Evolutionary conservation across 371 early-diverging fungal genomes (phyloP), one percentile per base, ranked within the genome.

Genomic region (Mucor plumbeus): DNA sequence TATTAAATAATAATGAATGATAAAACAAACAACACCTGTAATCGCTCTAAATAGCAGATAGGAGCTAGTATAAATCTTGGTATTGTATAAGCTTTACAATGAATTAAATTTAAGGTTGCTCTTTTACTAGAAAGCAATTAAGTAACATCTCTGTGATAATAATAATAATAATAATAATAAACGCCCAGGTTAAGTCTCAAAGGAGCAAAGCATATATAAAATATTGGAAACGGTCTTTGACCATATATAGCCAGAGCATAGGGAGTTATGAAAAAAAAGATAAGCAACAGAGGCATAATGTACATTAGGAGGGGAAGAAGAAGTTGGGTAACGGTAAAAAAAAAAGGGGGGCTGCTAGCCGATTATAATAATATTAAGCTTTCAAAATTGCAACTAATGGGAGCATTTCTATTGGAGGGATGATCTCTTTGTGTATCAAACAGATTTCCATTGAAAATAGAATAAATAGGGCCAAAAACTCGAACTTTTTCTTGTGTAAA

Each of bases 401-500:
- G 26, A 50, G 50, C 50, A 50, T 26, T 57, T 61, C 61, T 15
- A 67, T 67, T 67, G 68, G 68, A 3, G 1, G 62, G 68, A 21
- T 8, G 53, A 61, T 67, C 67, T 9, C 48, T 60, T 40, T 50
- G 26, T 53, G 14, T 10, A 34, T 10, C 43, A 10, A 34, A 15
- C 13, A 15, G 7, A 19, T 53, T 53, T 34, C 7, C 11, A 9
- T 26, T 50, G 50, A 50, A 50, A 50, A 50, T 50, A 50, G 36
- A 48, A 62, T 53, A 62, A 62, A 62, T 48, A 62, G 39, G 26
- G 39, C 36, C 39, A 7, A 10, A 10, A 36, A 2, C 9, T 62
- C 7, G 8, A 50, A n/a, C 21, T 34, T 39, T 39, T 36, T 10
- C 47, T 50, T 53, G n/a, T 50, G 21, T 43, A 43, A 7, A 56